phyloP scores from a whole-genome alignment of 805 yeast species.

The Cyberlindnera maclurae region DNA sequence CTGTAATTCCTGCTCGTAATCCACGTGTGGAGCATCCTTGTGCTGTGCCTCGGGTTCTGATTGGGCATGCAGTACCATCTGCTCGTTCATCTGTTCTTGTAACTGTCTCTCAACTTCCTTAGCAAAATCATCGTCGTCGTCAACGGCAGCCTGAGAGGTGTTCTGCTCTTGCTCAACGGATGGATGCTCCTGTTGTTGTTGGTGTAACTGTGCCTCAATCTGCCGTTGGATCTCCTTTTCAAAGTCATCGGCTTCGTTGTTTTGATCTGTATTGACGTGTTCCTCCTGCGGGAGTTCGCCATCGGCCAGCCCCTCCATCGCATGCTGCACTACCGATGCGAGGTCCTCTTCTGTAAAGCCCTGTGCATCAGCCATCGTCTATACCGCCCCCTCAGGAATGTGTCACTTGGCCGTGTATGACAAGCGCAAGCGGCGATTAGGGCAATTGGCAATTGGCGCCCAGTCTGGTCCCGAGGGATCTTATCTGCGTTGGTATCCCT shows the following conservation, averaged over 20 bases:
- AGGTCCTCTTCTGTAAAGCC: constrained; percentile 26
- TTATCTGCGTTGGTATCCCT: no score
- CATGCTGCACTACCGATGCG: constrained; percentile 34
- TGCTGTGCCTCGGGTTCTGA: constrained; percentile 4
- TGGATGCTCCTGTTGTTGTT: constrained; percentile 3
- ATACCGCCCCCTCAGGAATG: background rate
- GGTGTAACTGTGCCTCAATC: constrained; percentile 16
- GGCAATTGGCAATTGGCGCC: no score
- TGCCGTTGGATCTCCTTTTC: constrained; percentile 22
- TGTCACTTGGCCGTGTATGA: background rate
- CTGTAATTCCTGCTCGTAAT: constrained; percentile 17
- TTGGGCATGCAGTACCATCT: constrained; percentile 1
- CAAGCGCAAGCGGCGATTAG: background rate
- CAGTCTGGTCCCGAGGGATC: no score
- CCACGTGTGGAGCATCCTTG: background rate
- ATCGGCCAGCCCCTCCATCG: constrained; percentile 24
- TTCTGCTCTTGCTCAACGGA: background rate
- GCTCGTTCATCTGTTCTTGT: constrained; percentile 15
- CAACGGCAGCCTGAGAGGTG: background rate
- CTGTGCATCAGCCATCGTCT: background rate
- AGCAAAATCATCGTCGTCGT: constrained; percentile 22
- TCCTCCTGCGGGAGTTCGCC: constrained; percentile 3
- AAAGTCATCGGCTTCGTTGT: constrained; percentile 13
- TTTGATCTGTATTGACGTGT: constrained; percentile 1
- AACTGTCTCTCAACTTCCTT: constrained; percentile 23